Evolutionary conservation across 2,329 filamentous ascomycete genomes (phyloP).

Genomic region (Cordyceps farinosa): DNA sequence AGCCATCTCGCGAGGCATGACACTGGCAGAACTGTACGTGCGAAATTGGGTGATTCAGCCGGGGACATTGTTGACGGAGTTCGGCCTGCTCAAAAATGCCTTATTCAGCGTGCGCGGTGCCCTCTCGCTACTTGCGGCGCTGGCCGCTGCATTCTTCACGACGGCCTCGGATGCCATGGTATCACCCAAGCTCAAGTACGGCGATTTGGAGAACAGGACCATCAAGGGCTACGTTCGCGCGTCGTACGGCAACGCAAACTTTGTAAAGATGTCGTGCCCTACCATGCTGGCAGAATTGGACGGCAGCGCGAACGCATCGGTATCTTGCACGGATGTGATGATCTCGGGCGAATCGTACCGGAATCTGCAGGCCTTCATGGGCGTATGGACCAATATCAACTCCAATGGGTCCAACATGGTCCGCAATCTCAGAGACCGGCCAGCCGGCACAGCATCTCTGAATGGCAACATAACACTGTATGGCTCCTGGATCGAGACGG

Average conservation of each 20-base stretch:
- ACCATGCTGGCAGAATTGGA: constrained; percentile 50
- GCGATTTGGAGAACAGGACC: constrained; percentile 44
- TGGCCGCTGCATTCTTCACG: constrained; percentile 69
- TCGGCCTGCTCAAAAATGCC: constrained; percentile 60
- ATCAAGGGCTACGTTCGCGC: constrained; percentile 56
- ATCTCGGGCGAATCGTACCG: constrained; percentile 68
- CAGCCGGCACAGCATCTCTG: constrained; percentile 58
- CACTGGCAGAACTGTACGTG: constrained; percentile 74
- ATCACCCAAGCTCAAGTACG: constrained; percentile 64
- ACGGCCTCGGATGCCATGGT: constrained; percentile 74
- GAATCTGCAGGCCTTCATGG: constrained; percentile 62
- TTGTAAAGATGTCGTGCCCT: constrained; percentile 54
- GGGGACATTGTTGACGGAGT: constrained; percentile 68
- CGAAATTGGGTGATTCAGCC: constrained; percentile 71
- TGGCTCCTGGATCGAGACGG: constrained; percentile 63
- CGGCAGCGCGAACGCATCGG: constrained; percentile 39
- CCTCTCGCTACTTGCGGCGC: constrained; percentile 60
- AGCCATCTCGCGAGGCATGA: constrained; percentile 64
- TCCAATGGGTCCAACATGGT: constrained; percentile 40
- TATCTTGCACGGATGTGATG: constrained; percentile 65
- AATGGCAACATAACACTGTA: constrained; percentile 70
- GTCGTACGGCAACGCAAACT: constrained; percentile 60
- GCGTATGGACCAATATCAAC: constrained; percentile 50
- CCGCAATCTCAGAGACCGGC: constrained; percentile 45
- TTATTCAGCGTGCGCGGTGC: constrained; percentile 60